Evolutionary conservation across 2,329 filamentous ascomycete genomes (phyloP).

Genomic region (Trichoderma sp.): DNA sequence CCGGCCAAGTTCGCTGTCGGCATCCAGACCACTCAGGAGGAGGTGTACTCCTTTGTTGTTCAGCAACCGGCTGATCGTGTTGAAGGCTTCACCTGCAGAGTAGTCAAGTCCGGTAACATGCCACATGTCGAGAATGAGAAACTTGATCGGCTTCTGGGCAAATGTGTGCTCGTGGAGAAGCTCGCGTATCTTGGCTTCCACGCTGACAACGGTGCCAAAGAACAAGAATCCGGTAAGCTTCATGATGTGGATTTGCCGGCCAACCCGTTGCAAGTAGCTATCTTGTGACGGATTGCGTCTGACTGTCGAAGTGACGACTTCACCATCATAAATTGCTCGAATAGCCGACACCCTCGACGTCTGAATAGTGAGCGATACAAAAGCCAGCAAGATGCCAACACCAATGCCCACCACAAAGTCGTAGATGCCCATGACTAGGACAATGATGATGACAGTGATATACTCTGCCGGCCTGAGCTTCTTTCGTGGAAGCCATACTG

Average conservation of each 20-base stretch:
- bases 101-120: conserved; percentile 94
- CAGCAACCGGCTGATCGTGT: conserved; percentile 84
- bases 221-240: conserved; percentile 96
- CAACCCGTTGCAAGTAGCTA: conserved; percentile 81
- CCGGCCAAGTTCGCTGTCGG: conserved; percentile 73
- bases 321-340: conserved; percentile 84
- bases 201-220: conserved; percentile 95
- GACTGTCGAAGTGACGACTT: conserved; percentile 88
- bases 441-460: conserved; percentile 83
- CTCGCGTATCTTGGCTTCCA: conserved; percentile 82
- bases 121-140: conserved; percentile 83
- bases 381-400: conserved; percentile 87
- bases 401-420: conserved; percentile 96
- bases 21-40: conserved; percentile 79
- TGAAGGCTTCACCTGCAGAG: conserved; percentile 93
- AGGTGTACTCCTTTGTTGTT: conserved; percentile 76
- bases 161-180: conserved; percentile 85
- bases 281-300: conserved; percentile 87
- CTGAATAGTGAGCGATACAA: conserved; percentile 87
- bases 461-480: conserved; percentile 88
- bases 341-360: conserved; percentile 89
- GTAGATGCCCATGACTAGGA: conserved; percentile 93
- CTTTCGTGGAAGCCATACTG: conserved; percentile 83
- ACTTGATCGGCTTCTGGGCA: conserved; percentile 76
- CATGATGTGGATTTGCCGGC: conserved; percentile 84